Evolutionary conservation across 2,329 filamentous ascomycete genomes (phyloP), one percentile per base, ranked within the genome.

Genomic region (Fusarium nematophilum): DNA sequence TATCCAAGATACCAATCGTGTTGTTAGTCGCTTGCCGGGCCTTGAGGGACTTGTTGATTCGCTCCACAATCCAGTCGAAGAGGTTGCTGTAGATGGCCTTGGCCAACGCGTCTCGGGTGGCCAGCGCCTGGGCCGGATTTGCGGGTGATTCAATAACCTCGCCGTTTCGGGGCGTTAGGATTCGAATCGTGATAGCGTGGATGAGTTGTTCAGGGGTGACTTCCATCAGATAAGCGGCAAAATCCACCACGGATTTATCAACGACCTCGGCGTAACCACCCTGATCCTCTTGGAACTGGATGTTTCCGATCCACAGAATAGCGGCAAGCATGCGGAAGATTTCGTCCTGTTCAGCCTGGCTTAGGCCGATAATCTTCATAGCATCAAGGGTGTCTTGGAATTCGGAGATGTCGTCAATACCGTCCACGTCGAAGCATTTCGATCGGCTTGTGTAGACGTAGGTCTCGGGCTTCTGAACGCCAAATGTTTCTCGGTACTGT

Each of bases 71-170:
- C 95, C 95, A 99, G 76, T 99, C 94, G 69, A 99, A 99, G 49
- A 99, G 85, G 73, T 97, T 97, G 82, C 90, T 90, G 78, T 99
- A 99, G 53, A 99, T 93, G n/a, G 89, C 93, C 81, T 95, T 98
- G 57, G 94, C 87, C 44, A 99, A 80, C 9, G 93, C 95, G 78
- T 99, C 95, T 65, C 93, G 87, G 7, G 96, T 96, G 25, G 95
- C 87, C 31, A 82, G 83, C 21, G 95, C 95, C 76, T 98, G 95
- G 1, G 93, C 85, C 3, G 88, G 87, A 76, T 99, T 98, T 62
- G 96, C 83, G 0, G 93, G 94, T 5, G 86, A 89, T 69, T 89
- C 86, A 58, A 89, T 89, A 13, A 89, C 80, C 72, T 89, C 87
- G 25, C 87, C 86, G 66, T 79, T 86, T 65, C 86, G 81, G 21